Base-by-base conservation (phyloP, 768 basidiomycete species). In the Leccinum incarnatum region DNA sequence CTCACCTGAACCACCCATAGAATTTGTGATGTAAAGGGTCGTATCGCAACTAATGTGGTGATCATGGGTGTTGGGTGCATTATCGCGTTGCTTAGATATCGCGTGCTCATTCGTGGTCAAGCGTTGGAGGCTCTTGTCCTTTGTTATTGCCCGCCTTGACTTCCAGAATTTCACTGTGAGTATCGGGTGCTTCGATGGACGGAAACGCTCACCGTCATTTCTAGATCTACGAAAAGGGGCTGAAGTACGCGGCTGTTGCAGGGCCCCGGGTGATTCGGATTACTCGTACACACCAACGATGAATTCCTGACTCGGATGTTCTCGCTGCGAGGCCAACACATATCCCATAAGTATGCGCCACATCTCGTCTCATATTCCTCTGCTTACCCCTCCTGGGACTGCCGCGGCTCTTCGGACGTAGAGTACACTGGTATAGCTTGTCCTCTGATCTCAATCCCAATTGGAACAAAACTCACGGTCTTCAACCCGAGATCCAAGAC, bases 221-320 rank as follows among this genome's bases (percentile, higher is more conserved):
- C 23, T 14, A 51, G 83, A 78, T 83, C 15, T 79, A 75, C 32
- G 82, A 83, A 62, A 78, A 79, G 55, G 76, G 5, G 51, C 53
- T 3, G 76, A 77, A 36, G 73, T 83, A 19, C 82, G 82, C 12
- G 81, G 82, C 40, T 80, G 80, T 30, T 83, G 82, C 81, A 73
- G 80, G 58, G 81, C 82, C 30, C 30, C 10, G 30, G 30, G 30
- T 30, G 30, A 30, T 30, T 30, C 29, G 29, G 56, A 60, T 79
- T 72, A 32, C 10, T 51, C 12, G 58, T 25, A 23, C 8, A 25
- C 46, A 15, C 46, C 19, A 51, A n/a, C 3, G 15, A 19, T 19
- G 17, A 17, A 4, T 25, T 0, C n/a, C 36, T 62, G 30, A 30
- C 29, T 30, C 29, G 29, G 51, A 62, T 60, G 36, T 53, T 46